Conservation (phyloP, 31 red algal species). For the Asparagopsis taxiformis region DNA sequence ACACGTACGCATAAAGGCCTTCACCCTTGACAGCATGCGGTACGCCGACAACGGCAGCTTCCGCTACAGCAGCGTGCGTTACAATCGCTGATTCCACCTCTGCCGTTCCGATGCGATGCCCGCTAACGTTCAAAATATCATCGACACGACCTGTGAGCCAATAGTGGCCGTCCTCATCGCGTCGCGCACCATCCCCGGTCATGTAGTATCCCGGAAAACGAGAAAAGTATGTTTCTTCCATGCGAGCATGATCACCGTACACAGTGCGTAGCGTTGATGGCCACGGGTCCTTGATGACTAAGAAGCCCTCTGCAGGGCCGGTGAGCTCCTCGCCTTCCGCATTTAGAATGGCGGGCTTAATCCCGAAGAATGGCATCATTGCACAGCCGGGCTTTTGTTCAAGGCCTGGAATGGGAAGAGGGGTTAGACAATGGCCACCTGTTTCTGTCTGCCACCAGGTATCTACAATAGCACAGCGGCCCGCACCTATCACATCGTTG, state of each 20-base stretch:
- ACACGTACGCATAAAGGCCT: constrained; percentile 93
- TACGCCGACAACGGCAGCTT: constrained; percentile 93
- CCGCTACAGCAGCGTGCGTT: constrained; percentile 72
- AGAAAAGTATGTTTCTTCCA: constrained; percentile 92
- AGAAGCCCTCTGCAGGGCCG: constrained; percentile 80
- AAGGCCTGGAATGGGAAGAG: constrained; percentile 75
- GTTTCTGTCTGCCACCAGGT: constrained; percentile 99
- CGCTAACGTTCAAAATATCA: constrained; percentile 98
- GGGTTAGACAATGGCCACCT: constrained; percentile 80
- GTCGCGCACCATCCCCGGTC: constrained; percentile 95
- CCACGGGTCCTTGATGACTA: constrained; percentile 82
- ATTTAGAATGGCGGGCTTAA: constrained; percentile 82
- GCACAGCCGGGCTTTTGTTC: constrained; percentile 88
- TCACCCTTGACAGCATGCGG: constrained; percentile 96
- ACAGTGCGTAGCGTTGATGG: constrained; percentile 88
- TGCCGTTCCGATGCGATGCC: constrained; percentile 99
- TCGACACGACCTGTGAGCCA: constrained; percentile 98
- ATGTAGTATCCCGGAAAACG: constrained; percentile 94
- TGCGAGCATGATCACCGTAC: constrained; percentile 90
- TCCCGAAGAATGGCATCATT: constrained; percentile 93
- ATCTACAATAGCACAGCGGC: constrained; percentile 88
- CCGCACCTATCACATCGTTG: constrained; percentile 79
- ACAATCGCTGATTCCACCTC: constrained; percentile 98
- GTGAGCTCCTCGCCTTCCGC: constrained; percentile 73
- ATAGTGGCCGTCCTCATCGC: constrained; percentile 91